phyloP scores from a whole-genome alignment of 352 stramenopile genomes.

The Thalassiosira exigua region DNA sequence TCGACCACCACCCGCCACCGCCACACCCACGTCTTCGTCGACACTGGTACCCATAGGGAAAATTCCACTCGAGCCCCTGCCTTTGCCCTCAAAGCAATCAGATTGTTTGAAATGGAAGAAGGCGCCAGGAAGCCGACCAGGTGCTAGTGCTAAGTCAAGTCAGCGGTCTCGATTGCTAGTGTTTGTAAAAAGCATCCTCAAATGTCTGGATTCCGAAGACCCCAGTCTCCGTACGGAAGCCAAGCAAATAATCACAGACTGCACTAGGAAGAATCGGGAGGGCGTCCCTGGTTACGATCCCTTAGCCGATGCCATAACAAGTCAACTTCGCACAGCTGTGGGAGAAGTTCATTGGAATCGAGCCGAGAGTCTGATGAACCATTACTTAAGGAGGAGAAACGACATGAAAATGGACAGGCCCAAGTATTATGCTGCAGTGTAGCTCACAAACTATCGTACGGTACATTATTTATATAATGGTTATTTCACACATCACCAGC shows the following conservation, averaged over 20 bases:
- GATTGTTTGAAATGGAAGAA: no score
- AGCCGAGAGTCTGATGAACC: slow-evolving; percentile 41
- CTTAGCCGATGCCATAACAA: slow-evolving; percentile 44
- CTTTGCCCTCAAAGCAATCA: no score
- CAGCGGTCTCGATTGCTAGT: slow-evolving; percentile 31
- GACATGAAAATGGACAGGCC: no score
- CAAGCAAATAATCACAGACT: slow-evolving; percentile 45
- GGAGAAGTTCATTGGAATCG: slow-evolving; percentile 51
- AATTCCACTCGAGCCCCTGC: no score
- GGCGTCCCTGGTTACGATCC: slow-evolving; percentile 40
- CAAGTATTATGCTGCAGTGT: no score
- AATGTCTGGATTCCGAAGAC: slow-evolving; percentile 48
- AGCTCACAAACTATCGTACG: no score
- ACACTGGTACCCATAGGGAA: no score
- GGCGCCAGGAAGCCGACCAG: no score
- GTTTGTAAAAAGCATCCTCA: slow-evolving; percentile 50
- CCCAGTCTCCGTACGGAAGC: slow-evolving; percentile 26
- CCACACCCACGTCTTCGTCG: no score
- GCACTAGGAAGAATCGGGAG: slow-evolving; percentile 50
- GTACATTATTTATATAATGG: no score
- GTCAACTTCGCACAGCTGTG: slow-evolving; percentile 31
- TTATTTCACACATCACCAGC: no score
- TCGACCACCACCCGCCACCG: no score
- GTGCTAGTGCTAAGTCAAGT: slow-evolving; percentile 16
- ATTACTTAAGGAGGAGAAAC: slow-evolving; percentile 49